Base-by-base conservation (phyloP, 371 early-diverging fungal genomes). In the Choanephora cucurbitarum region DNA sequence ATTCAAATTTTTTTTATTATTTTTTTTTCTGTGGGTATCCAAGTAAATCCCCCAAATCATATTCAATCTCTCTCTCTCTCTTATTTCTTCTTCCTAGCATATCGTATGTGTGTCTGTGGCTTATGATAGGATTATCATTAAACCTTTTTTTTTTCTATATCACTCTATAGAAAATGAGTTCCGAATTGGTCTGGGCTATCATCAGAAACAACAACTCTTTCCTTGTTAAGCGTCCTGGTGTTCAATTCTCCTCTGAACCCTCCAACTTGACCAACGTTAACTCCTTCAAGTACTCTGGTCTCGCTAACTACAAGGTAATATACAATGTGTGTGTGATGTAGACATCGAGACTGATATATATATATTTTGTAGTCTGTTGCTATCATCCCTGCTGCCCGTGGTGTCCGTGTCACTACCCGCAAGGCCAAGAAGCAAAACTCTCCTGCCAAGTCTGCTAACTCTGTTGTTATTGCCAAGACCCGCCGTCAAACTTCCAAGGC, bases 191-290 rank as follows among this genome's bases (percentile, higher is more conserved):
- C 64, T 93, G 95, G 95, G 77, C 84, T 70, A 76, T 94, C 66
- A 81, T 90, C 81, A 90, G 87, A 80, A 85, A 90, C 82, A 86
- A 87, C 82, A 84, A 82, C 82, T 84, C 87, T 70, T 95, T 89
- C 86, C 78, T 95, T 60, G 92, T 93, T 70, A 92, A 92, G 89
- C 85, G 91, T 65, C 79, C 79, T 76, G 91, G 91, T 56, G 83
- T 86, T 69, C 81, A 86, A 78, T 82, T 95, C 82, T 84, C 86
- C 62, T 62, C 87, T 50, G 94, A 95, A 78, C 82, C 86, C 62
- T 84, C 85, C 63, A 94, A 93, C 90, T 80, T 94, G 76, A 76
- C 72, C 76, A 91, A 92, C 84, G 60, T 77, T 73, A 84, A 95
- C 88, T 76, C 90, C 58, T 89, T 83, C 87, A 92, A 91, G 86